A percentile compares a stretch with the other conserved stretches of the same genome.
These are phyloP conservation scores for Centella asiatica DNA, from an alignment of 129 eudicot species.

Conservation along the genomic window DNA sequence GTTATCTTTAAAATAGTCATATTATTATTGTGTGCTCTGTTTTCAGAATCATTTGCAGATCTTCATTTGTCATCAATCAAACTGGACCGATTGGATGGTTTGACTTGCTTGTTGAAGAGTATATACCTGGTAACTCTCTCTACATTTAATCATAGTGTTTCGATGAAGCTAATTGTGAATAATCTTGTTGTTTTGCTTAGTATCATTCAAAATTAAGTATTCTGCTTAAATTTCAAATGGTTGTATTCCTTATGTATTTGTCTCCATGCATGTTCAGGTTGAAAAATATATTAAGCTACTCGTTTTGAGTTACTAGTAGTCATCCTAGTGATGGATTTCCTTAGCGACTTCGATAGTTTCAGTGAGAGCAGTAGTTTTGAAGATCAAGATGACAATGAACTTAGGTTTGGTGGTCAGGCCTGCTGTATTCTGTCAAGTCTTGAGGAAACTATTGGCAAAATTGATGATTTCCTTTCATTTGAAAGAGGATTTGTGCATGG, in stretches of 20 bases:
- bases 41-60: constrained; percentile 9
- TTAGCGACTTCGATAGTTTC: constrained; percentile 70
- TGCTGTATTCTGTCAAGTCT: constrained; percentile 62
- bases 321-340: constrained; percentile 46
- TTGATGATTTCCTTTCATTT: constrained; percentile 79
- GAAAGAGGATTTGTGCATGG: constrained; percentile 64
- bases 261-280: not conserved
- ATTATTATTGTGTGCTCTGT: not conserved
- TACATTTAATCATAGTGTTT: not conserved
- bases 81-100: not conserved
- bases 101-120: not conserved
- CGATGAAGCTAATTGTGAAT: not conserved
- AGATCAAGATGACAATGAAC: constrained; percentile 65
- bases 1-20: not conserved
- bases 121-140: not conserved
- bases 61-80: too few relatives aligned
- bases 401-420: constrained; percentile 73
- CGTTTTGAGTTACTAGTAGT: not conserved
- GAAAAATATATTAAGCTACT: not conserved
- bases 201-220: not conserved
- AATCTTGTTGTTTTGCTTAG: not conserved
- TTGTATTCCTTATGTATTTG: not conserved
- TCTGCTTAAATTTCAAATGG: not conserved
- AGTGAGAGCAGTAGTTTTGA: constrained; percentile 83
- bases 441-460: constrained; percentile 69